Evolutionary conservation across 768 basidiomycete genomes (phyloP).

Genomic region (Obba rivulosa): DNA sequence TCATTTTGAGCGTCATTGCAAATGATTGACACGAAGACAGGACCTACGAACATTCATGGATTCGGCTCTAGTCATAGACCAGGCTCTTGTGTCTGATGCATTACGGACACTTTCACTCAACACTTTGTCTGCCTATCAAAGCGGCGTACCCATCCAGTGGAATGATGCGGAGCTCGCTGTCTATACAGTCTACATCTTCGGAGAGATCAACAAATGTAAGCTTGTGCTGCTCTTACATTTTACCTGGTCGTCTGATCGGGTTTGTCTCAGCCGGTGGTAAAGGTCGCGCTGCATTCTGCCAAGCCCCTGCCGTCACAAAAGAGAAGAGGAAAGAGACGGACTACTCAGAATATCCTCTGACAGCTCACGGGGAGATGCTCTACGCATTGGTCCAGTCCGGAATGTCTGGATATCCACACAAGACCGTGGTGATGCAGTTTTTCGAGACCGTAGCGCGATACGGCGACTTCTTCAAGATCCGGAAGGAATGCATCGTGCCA

Average conservation of each 20-base stretch:
- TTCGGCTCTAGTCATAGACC: conserved; percentile 79
- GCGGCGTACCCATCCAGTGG: conserved; percentile 70
- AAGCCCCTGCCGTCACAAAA: conserved; percentile 60
- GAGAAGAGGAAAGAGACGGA: conserved; percentile 63
- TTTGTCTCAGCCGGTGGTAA: conserved; percentile 56
- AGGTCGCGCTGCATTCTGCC: conserved; percentile 83
- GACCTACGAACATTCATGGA: conserved; percentile 85
- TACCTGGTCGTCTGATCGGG: background rate
- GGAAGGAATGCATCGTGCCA: conserved; percentile 83
- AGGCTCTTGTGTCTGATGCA: conserved; percentile 74
- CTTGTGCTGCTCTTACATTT: background rate
- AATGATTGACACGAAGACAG: conserved; percentile 33
- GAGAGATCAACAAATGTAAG: conserved; percentile 87
- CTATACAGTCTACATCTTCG: conserved; percentile 92
- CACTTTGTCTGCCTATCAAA: conserved; percentile 68
- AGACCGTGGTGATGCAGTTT: conserved; percentile 80
- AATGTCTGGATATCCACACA: conserved; percentile 78
- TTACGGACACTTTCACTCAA: conserved; percentile 68
- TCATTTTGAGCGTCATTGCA: conserved; percentile 1
- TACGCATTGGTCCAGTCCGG: conserved; percentile 78
- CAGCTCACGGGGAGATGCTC: conserved; percentile 87
- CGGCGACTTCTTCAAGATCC: conserved; percentile 93
- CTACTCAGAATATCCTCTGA: conserved; percentile 79
- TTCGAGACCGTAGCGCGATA: conserved; percentile 93
- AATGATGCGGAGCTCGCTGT: conserved; percentile 89